Conservation (phyloP, 2,329 filamentous ascomycete genomes). For the Ophiosphaerella narmari region DNA sequence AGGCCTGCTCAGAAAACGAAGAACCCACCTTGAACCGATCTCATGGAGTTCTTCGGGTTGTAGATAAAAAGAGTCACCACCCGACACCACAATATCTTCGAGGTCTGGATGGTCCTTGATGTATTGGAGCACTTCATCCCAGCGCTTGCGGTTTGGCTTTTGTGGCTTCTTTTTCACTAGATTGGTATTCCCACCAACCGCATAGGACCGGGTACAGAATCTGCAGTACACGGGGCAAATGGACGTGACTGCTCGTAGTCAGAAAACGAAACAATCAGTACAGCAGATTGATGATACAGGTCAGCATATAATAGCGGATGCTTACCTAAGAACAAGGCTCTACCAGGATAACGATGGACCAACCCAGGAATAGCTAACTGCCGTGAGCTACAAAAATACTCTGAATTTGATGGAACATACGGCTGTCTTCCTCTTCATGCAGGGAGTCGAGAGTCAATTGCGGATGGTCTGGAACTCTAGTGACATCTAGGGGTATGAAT, state of each 20-base stretch:
- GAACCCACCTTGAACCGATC: conserved; percentile 54
- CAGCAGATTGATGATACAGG: not conserved
- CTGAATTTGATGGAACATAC: conserved; percentile 12
- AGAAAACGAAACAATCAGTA: not conserved
- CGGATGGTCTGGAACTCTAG: conserved; percentile 60
- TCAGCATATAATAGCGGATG: not conserved
- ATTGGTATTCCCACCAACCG: conserved; percentile 61
- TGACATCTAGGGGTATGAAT: conserved; percentile 62
- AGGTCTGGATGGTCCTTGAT: conserved; percentile 57
- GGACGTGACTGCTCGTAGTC: conserved; percentile 51
- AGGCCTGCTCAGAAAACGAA: not conserved
- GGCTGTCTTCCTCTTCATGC: conserved; percentile 61
- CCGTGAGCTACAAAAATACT: not conserved
- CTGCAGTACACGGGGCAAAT: conserved; percentile 67
- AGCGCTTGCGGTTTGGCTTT: conserved; percentile 52
- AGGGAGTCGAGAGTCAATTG: conserved; percentile 62
- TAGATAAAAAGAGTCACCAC: conserved; percentile 66
- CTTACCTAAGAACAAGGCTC: conserved; percentile 65
- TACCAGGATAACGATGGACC: conserved; percentile 68
- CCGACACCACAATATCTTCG: conserved; percentile 66
- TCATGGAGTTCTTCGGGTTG: conserved; percentile 56
- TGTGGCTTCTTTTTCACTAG: conserved; percentile 49
- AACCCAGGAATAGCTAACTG: conserved; percentile 56
- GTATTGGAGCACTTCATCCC: conserved; percentile 62
- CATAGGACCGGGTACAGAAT: conserved; percentile 66